Conservation (phyloP, 257 asterid genomes). For the Paraleonurus japonicus region DNA sequence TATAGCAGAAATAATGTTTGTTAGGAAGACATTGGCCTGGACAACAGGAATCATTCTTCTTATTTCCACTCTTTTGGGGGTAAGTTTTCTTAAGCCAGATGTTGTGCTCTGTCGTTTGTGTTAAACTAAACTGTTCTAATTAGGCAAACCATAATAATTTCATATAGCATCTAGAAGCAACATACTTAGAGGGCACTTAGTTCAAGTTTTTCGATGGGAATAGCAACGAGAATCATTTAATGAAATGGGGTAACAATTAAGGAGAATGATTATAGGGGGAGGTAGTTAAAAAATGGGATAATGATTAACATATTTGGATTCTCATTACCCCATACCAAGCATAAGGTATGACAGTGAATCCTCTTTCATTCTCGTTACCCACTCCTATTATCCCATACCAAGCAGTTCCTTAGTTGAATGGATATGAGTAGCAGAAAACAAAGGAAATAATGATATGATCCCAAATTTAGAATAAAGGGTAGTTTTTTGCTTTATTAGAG, state of each 20-base stretch:
- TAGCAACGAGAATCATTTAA: neutral
- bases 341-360: too few species aligned
- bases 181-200: neutral
- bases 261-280: neutral
- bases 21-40: conserved; percentile 81
- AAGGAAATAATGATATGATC: neutral
- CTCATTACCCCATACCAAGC: neutral
- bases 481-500: too few species aligned
- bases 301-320: neutral
- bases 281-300: neutral
- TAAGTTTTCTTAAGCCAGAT: conserved; percentile 32
- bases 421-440: neutral
- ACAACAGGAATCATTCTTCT: conserved; percentile 83
- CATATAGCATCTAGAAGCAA: conserved; percentile 4
- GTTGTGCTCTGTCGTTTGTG: neutral
- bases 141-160: conserved; percentile 1
- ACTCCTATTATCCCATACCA: too few species aligned
- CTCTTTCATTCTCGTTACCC: too few species aligned
- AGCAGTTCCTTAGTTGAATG: neutral
- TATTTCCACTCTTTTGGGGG: conserved; percentile 84
- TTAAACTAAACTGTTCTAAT: conserved; percentile 8
- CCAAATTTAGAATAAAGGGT: too few species aligned
- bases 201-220: neutral
- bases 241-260: neutral
- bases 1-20: conserved; percentile 53